These are phyloP conservation scores for Macrolepiota fuliginosa DNA, from an alignment of 768 basidiomycete genomes.

Conservation along the genomic window DNA sequence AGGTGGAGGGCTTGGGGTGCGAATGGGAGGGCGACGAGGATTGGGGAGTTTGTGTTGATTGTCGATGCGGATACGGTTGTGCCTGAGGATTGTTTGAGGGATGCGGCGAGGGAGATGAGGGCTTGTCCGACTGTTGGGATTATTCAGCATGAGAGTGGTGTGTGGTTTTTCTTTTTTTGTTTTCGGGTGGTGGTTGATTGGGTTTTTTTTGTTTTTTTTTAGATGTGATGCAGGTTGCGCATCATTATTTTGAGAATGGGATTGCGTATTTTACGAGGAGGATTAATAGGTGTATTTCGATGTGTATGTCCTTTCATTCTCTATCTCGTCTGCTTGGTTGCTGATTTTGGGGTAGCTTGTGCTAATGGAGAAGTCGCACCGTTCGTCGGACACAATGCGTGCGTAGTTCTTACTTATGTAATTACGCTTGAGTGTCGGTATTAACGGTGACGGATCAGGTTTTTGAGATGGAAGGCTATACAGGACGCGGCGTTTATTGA, in stretches of 20 bases:
- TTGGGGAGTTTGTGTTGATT: conserved; percentile 76
- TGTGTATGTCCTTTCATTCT: conserved; percentile 46
- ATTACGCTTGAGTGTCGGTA: neutral
- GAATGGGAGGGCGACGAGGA: conserved; percentile 65
- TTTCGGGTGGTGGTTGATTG: neutral
- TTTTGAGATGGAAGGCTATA: conserved; percentile 81
- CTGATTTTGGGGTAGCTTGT: conserved; percentile 45
- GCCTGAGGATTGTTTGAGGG: conserved; percentile 82
- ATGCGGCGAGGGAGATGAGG: conserved; percentile 80
- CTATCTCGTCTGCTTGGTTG: conserved; percentile 12
- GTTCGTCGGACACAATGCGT: conserved; percentile 83
- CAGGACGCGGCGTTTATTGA: conserved; percentile 82
- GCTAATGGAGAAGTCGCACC: conserved; percentile 82
- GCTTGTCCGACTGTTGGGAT: conserved; percentile 77
- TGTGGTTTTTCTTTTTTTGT: conserved; percentile 26
- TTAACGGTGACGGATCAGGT: conserved; percentile 27
- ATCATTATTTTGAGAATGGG: conserved; percentile 89
- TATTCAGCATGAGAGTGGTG: conserved; percentile 79
- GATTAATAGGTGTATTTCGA: conserved; percentile 74
- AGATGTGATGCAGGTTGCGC: conserved; percentile 78
- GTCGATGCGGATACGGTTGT: conserved; percentile 79
- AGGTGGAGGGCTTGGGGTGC: conserved; percentile 68
- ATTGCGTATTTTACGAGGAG: conserved; percentile 81
- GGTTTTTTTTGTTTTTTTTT: no score
- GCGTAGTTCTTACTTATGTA: conserved; percentile 8